Conservation (phyloP, 192 early-diverging fungal species). For the Chytriomyces sp. region DNA sequence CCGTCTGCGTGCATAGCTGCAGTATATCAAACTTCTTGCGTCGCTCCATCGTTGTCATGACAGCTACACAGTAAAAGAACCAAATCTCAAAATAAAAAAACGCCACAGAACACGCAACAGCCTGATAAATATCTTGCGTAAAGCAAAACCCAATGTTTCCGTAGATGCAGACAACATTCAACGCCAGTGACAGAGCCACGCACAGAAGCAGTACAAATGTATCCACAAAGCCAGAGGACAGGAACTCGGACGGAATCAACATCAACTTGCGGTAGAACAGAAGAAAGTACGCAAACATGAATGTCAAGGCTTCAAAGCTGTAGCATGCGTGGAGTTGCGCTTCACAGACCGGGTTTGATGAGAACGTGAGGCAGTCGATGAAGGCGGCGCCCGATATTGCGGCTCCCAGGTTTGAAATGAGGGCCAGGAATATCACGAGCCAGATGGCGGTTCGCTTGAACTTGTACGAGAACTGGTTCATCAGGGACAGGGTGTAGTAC, state of each 20-base stretch:
- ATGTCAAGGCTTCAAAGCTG: not conserved
- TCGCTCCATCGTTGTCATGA: not conserved
- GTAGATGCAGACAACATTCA: conserved; percentile 4
- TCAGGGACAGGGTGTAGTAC: not conserved
- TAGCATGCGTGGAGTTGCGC: conserved; percentile 9
- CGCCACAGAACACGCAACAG: not conserved
- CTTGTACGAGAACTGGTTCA: not conserved
- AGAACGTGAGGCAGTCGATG: conserved; percentile 9
- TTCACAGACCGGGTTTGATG: not conserved
- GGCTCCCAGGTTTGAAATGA: not conserved
- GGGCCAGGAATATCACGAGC: not conserved
- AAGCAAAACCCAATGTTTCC: not conserved
- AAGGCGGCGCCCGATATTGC: conserved; percentile 1
- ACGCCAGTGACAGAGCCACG: not conserved
- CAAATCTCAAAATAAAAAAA: conserved; percentile 17
- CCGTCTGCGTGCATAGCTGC: not conserved
- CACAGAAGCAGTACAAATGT: not conserved
- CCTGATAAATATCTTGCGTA: conserved; percentile 11
- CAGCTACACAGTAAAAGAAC: not conserved
- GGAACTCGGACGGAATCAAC: not conserved
- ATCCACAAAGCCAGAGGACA: not conserved
- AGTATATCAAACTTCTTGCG: not conserved
- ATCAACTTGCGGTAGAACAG: conserved; percentile 1
- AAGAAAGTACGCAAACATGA: conserved; percentile 11
- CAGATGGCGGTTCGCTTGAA: conserved; percentile 12